Conservation (phyloP, 225 moss, liverwort and hornwort genomes). For the Physcomitrellopsis africana region DNA sequence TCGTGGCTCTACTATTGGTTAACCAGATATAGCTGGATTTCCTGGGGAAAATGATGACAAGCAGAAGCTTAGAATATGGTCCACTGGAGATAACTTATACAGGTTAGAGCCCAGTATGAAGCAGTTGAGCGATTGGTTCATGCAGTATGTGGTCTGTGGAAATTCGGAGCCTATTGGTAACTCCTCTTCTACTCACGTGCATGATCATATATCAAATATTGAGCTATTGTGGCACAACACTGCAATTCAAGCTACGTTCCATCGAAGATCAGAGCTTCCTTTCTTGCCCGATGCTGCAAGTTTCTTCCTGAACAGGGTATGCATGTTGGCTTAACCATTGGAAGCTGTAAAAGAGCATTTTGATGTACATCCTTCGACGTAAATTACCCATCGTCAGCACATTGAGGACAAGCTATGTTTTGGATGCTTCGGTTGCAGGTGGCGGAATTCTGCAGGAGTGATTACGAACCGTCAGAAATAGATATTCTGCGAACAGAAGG, state of each 20-base stretch:
- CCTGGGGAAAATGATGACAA: conserved; percentile 33
- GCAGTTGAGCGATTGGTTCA: conserved; percentile 73
- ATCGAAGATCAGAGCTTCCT: conserved; percentile 75
- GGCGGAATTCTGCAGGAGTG: conserved; percentile 66
- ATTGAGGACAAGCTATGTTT: background rate
- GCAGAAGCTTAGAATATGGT: conserved; percentile 29
- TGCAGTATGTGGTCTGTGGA: conserved; percentile 69
- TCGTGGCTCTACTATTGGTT: conserved; percentile 13
- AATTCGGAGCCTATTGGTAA: conserved; percentile 49
- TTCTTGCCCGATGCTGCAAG: conserved; percentile 74
- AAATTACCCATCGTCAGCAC: background rate
- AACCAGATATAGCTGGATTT: conserved; percentile 35
- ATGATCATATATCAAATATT: conserved; percentile 62
- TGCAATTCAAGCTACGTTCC: conserved; percentile 82
- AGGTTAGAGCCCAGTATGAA: conserved; percentile 68
- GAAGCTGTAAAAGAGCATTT: conserved; percentile 1
- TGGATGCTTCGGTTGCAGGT: conserved; percentile 49
- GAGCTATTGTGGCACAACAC: conserved; percentile 79
- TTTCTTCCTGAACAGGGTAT: conserved; percentile 81
- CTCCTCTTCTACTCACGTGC: conserved; percentile 43
- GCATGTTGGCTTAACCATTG: conserved; percentile 5
- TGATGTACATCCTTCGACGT: conserved; percentile 1
- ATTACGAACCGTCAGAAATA: conserved; percentile 66
- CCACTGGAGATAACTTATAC: conserved; percentile 50
- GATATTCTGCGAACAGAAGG: conserved; percentile 91